phyloP scores from a whole-genome alignment of 495 filamentous ascomycete genomes.

The Aspergillus mulundensis region DNA sequence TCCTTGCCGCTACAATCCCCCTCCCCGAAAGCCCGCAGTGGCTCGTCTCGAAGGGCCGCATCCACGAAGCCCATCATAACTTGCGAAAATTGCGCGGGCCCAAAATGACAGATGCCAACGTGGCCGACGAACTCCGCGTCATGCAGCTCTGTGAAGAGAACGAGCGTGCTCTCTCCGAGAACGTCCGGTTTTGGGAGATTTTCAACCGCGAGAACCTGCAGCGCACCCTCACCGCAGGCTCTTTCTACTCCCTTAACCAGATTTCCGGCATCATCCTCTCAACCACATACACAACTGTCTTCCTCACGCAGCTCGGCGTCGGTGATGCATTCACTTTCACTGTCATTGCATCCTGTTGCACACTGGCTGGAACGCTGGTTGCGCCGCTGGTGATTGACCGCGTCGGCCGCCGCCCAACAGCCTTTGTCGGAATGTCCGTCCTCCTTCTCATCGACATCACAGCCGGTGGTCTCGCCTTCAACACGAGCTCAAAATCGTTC shows the following conservation, averaged over 20 bases:
- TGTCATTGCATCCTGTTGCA: conserved; percentile 36
- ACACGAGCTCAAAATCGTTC: conserved; percentile 5
- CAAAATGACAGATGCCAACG: conserved; percentile 19
- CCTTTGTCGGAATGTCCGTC: conserved; percentile 30
- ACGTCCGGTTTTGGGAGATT: conserved; percentile 35
- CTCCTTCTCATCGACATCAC: conserved; percentile 24
- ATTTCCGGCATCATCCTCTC: conserved; percentile 38
- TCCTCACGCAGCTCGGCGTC: conserved; percentile 31
- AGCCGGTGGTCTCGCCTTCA: conserved; percentile 24
- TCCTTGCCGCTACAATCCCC: conserved; percentile 26
- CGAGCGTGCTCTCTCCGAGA: conserved; percentile 22
- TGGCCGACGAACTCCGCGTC: conserved; percentile 31
- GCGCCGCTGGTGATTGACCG: conserved; percentile 37
- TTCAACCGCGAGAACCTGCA: conserved; percentile 32
- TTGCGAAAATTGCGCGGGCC: conserved; percentile 35
- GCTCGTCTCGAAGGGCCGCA: conserved; percentile 52
- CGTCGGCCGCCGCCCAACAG: conserved; percentile 34
- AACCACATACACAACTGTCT: conserved; percentile 36
- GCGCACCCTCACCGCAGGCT: conserved; percentile 33
- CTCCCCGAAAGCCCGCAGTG: conserved; percentile 62
- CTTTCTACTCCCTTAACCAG: conserved; percentile 39
- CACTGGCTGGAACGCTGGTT: conserved; percentile 33
- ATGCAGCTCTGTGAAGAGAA: conserved; percentile 29
- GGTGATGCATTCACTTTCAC: conserved; percentile 30
- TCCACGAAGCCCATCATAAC: conserved; percentile 28